phyloP scores from a whole-genome alignment of 208 protist genomes.

The Trypanosoma avium region DNA sequence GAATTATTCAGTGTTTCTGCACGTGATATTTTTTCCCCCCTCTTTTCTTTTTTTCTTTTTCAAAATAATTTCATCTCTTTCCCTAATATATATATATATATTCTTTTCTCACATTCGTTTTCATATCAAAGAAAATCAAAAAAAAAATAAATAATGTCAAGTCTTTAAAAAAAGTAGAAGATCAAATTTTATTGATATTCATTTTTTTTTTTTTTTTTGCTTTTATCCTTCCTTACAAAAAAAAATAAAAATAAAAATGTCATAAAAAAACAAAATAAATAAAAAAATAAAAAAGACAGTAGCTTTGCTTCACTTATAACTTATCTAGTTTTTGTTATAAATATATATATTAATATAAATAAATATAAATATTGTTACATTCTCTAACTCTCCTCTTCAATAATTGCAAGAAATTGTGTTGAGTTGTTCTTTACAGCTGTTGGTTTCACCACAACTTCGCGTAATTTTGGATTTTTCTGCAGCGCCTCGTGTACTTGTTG shows the following conservation, averaged over 20 bases:
- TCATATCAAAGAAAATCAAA: constrained; percentile 9
- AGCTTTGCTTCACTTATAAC: no score
- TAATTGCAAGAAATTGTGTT: constrained; percentile 41
- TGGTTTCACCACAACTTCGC: constrained; percentile 48
- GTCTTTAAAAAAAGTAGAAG: not conserved
- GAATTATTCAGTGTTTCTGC: no score
- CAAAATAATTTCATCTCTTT: no score
- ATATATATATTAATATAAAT: no score
- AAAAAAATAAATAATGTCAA: not conserved
- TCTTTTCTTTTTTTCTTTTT: no score
- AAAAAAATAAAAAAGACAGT: no score
- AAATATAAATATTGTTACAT: not conserved
- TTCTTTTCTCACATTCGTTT: not conserved
- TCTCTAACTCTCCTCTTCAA: constrained; percentile 5
- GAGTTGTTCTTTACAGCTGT: constrained; percentile 48
- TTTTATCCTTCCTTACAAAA: not conserved
- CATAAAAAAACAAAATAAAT: not conserved
- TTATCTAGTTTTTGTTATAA: no score
- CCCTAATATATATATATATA: not conserved
- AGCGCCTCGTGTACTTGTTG: constrained; percentile 47
- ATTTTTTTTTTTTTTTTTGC: not conserved
- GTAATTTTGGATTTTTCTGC: constrained; percentile 48
- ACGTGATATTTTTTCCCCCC: no score
- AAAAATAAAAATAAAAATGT: not conserved
- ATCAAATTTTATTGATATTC: not conserved